phyloP scores from a whole-genome alignment of 768 basidiomycete species.

The Mycena polygramma region DNA sequence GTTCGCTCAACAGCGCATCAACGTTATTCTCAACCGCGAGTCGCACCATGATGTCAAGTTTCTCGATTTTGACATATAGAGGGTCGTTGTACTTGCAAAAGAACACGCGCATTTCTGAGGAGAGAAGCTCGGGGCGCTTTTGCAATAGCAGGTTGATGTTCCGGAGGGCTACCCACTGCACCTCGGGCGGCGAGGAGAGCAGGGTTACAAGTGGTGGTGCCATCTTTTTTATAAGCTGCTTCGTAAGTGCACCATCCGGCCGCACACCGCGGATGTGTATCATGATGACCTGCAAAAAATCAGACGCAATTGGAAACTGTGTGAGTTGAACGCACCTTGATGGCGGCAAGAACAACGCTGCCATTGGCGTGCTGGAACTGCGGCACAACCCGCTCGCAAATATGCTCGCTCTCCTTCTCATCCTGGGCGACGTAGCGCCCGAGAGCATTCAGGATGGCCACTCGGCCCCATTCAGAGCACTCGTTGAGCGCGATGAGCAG shows the following conservation, averaged over 20 bases:
- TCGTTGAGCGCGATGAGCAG: conserved; percentile 96
- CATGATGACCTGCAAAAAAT: conserved; percentile 86
- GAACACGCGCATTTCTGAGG: conserved; percentile 98
- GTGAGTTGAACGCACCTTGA: conserved; percentile 72
- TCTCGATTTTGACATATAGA: conserved; percentile 97
- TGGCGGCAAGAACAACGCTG: conserved; percentile 95
- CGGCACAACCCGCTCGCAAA: conserved; percentile 97
- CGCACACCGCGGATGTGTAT: conserved; percentile 91
- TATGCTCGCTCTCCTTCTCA: conserved; percentile 97
- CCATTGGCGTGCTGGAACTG: conserved; percentile 99
- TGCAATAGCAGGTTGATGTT: conserved; percentile 98
- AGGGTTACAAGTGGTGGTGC: conserved; percentile 96
- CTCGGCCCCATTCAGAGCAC: conserved; percentile 99
- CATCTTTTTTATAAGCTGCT: conserved; percentile 94
- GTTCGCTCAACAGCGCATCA: conserved; percentile 93
- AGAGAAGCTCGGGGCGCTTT: conserved; percentile 89
- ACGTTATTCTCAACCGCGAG: conserved; percentile 82
- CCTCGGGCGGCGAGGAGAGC: conserved; percentile 95
- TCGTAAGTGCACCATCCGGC: conserved; percentile 82
- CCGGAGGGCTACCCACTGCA: conserved; percentile 97
- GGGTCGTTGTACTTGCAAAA: conserved; percentile 99
- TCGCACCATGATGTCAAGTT: conserved; percentile 91
- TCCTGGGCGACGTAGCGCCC: conserved; percentile 87
- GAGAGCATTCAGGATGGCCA: conserved; percentile 90
- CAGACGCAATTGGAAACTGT: neutral